Evolutionary conservation across 495 filamentous ascomycete species (phyloP).

Genomic region (Lineolata rhizophorae): DNA sequence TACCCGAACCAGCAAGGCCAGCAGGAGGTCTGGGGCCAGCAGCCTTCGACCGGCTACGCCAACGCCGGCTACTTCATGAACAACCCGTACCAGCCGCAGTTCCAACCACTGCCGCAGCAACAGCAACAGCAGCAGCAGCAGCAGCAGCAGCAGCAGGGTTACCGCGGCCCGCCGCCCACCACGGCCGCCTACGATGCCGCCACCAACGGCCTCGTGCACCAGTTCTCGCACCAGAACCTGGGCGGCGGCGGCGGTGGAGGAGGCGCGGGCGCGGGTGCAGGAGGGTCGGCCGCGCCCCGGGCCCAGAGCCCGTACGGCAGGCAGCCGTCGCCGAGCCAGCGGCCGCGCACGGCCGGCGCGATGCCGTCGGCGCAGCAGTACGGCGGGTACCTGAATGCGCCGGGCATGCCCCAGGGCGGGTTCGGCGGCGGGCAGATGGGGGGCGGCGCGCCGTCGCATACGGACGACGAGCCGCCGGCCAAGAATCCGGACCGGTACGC

Average conservation of each 20-base stretch:
- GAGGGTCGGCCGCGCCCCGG: too few relatives aligned
- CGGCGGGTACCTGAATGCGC: conserved; percentile 33
- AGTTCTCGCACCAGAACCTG: conserved; percentile 94
- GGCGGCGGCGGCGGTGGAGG: too few relatives aligned
- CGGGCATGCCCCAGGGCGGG: conserved; percentile 13
- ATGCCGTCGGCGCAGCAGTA: conserved; percentile 25
- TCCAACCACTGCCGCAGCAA: conserved; percentile 20
- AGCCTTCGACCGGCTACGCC: conserved; percentile 28
- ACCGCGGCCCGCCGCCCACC: conserved; percentile 1
- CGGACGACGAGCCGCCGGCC: conserved; percentile 19
- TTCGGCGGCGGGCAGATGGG: too few relatives aligned
- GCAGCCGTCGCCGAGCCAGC: conserved; percentile 45
- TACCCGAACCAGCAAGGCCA: conserved; percentile 32
- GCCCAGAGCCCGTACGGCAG: conserved; percentile 43
- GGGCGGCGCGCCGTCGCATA: conserved; percentile 10
- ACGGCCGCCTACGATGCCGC: conserved; percentile 27
- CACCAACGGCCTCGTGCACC: conserved; percentile 69
- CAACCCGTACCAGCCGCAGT: conserved; percentile 33
- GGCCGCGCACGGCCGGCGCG: conserved; percentile 59
- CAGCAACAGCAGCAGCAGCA: conserved; percentile 7
- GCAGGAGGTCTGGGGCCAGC: conserved; percentile 26
- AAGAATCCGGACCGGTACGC: conserved; percentile 19
- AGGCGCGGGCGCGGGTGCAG: too few relatives aligned
- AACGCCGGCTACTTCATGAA: conserved; percentile 43
- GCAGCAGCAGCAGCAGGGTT: conserved; percentile 9